These are phyloP conservation scores for Cladophialophora chaetospira DNA, from an alignment of 2,329 filamentous ascomycete species.

Conservation along the genomic window DNA sequence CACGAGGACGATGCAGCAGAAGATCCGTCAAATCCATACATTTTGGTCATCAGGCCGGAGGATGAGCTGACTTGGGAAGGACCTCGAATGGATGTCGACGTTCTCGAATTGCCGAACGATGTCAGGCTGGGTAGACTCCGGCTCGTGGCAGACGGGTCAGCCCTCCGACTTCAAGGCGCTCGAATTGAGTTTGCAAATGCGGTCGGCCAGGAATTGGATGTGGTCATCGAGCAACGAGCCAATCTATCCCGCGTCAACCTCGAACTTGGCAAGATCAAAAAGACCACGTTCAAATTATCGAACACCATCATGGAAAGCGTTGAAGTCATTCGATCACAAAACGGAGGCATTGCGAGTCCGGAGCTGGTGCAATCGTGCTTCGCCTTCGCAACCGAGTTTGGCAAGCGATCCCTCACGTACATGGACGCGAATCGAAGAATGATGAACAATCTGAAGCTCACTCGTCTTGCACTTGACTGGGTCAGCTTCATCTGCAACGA, in stretches of 20 bases:
- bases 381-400: slow-evolving; percentile 98
- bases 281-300: slow-evolving; percentile 92
- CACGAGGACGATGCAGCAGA: slow-evolving; percentile 69
- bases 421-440: slow-evolving; percentile 94
- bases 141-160: slow-evolving; percentile 84
- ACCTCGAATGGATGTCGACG: slow-evolving; percentile 67
- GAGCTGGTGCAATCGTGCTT: slow-evolving; percentile 98
- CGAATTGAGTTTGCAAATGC: slow-evolving; percentile 73
- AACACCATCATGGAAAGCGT: slow-evolving; percentile 99
- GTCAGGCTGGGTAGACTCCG: slow-evolving; percentile 84
- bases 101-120: slow-evolving; percentile 78
- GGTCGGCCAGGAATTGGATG: slow-evolving; percentile 82
- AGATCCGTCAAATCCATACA: slow-evolving; percentile 77
- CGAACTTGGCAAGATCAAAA: slow-evolving; percentile 89
- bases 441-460: slow-evolving; percentile 96
- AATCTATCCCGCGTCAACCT: slow-evolving; percentile 91
- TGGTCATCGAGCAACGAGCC: slow-evolving; percentile 87
- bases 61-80: slow-evolving; percentile 79
- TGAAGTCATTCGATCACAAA: slow-evolving; percentile 85
- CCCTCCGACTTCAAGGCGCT: slow-evolving; percentile 75
- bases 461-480: slow-evolving; percentile 92
- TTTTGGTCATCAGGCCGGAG: slow-evolving; percentile 83
- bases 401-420: slow-evolving; percentile 88
- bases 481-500: slow-evolving; percentile 98
- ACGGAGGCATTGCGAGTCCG: slow-evolving; percentile 80